Conservation (phyloP, 768 basidiomycete genomes). For the Roridomyces roridus region DNA sequence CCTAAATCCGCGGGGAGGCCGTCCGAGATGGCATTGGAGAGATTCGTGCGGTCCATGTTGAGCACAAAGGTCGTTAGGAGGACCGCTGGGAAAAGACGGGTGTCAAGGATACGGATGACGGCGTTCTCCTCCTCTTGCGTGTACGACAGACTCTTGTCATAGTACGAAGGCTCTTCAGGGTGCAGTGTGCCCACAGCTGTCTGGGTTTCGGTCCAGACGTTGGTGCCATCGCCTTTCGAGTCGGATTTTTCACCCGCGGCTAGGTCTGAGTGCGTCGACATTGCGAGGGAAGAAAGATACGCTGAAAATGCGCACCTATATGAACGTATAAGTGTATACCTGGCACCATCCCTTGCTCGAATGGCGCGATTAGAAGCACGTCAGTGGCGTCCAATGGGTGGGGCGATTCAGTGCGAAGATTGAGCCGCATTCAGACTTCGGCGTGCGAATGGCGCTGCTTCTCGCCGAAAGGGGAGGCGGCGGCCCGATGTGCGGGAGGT, state of each 20-base stretch:
- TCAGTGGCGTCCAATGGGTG: no score
- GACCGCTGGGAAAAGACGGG: conserved; percentile 37
- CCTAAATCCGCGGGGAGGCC: conserved; percentile 44
- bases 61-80: conserved; percentile 36
- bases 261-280: neutral
- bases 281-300: neutral
- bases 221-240: neutral
- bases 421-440: no score
- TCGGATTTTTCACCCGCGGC: neutral
- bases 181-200: neutral
- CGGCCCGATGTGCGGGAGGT: no score
- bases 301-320: neutral
- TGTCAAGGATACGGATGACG: conserved; percentile 36
- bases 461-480: no score
- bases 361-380: no score
- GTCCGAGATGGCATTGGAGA: conserved; percentile 48
- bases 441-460: no score
- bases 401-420: no score
- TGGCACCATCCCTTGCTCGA: no score
- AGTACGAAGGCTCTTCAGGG: conserved; percentile 29
- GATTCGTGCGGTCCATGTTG: conserved; percentile 51
- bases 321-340: no score
- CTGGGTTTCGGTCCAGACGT: conserved; percentile 12
- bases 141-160: conserved; percentile 36
- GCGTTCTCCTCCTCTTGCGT: conserved; percentile 38